phyloP scores from a whole-genome alignment of 1,284 basidiomycete genomes.

The Gomphus sp. region DNA sequence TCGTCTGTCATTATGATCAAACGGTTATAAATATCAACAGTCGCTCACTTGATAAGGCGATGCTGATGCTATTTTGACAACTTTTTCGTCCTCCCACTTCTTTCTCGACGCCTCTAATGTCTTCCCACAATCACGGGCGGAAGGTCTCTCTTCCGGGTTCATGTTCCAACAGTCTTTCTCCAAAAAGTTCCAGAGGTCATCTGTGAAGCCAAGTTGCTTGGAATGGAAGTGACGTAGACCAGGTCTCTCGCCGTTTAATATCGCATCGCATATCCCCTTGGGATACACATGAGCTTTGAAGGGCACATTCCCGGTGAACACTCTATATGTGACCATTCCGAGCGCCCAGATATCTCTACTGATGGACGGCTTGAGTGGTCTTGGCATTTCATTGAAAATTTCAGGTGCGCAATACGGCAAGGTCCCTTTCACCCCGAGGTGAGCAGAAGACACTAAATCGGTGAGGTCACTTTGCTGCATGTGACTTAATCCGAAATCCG shows the following conservation, averaged over 20 bases:
- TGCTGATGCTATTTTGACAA: not conserved
- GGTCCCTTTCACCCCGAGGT: not conserved
- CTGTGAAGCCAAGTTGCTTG: not conserved
- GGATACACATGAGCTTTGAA: not conserved
- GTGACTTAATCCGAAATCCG: slow-evolving; percentile 8
- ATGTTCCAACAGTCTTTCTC: not conserved
- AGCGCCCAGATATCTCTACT: slow-evolving; percentile 13
- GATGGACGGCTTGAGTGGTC: not conserved
- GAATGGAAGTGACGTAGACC: not conserved
- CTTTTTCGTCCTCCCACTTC: not conserved
- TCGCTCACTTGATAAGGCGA: not conserved
- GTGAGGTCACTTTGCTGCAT: not conserved
- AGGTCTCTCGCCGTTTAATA: not conserved
- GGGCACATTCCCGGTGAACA: not conserved
- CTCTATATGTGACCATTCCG: slow-evolving; percentile 1
- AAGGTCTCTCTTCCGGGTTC: not conserved
- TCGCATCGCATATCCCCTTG: not conserved
- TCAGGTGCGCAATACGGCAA: not conserved
- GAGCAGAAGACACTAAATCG: not conserved
- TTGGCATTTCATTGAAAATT: not conserved
- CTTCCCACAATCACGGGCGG: not conserved
- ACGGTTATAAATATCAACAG: not conserved
- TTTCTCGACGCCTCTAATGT: not conserved
- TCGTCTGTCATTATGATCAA: no score
- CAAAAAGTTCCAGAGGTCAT: not conserved